Evolutionary conservation across 495 filamentous ascomycete genomes (phyloP), one percentile per base, ranked within the genome.

Genomic region (Cairneyella variabilis): DNA sequence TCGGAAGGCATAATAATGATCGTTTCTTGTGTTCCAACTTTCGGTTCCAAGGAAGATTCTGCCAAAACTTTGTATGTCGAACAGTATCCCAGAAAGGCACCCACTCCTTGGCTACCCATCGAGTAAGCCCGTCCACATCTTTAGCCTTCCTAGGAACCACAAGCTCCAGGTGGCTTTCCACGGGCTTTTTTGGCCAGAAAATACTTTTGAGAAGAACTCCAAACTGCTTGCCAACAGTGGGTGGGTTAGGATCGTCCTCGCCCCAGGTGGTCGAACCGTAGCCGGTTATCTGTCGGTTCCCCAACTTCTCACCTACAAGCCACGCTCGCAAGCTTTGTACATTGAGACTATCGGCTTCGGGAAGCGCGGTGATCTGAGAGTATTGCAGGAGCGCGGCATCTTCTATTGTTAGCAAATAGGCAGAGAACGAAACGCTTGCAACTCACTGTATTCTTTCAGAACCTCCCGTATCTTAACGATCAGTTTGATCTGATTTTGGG

Each of bases 321-420:
- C 57, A 60, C 7, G 23, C 30, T n/a, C 38, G 25, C 0, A 60
- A 47, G 3, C 18, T n/a, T 3, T 52, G 25, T 20, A 60, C 48
- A 34, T 56, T 60, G 26, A 39, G 37, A 3, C 12, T n/a, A 18
- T 49, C 44, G 1, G 57, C 52, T 41, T 45, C 37, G 5, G 57
- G 57, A 12, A 60, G 46, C 3, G 40, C 21, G 8, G 41, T 48
- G 41, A 60, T 43, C 48, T 53, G 45, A 3, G 44, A 36, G 32
- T 60, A 56, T 25, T 45, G 57, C 17, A 60, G 41, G 16, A 60
- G 43, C 5, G 53, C 57, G 12, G 37, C 47, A 44, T 60, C 57
- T 60, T 16, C n/a, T 32, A 20, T 41, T 9, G 23, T 5, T 16
- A 21, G 8, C 23, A 20, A 14, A 4, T 18, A 5, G n/a, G 12